Base-by-base conservation (phyloP, 2,329 filamentous ascomycete species). In the Xylariaceae sp. region DNA sequence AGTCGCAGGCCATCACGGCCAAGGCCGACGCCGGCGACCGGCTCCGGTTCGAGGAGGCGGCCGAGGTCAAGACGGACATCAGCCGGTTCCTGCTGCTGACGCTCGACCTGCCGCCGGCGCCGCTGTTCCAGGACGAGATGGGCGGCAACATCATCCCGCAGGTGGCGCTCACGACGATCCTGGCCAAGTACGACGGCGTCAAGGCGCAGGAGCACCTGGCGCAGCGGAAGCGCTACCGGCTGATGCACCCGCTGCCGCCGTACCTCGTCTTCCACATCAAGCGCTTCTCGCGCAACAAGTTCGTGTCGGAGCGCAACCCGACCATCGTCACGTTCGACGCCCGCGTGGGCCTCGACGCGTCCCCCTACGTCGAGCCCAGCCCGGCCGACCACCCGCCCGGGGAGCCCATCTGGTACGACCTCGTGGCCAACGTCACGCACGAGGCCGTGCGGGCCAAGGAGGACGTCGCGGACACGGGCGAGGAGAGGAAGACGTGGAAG, bases 241-340 rank as follows among this genome's bases (percentile, higher is more conserved):
- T 98, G 4, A 68, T 94, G 33, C 89, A 95, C 56, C 92, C 92
- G 0, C 73, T 98, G 0, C 92, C 92, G 1, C 90, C 89, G 0
- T 97, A 84, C 59, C 78, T 98, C 13, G 71, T 92, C 37, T 88
- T 98, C 67, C 90, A 98, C 68, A 83, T 97, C 68, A 97, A 97
- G 69, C 88, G 92, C 52, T 98, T 98, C 73, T 87, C 83, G 51
- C 82, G 85, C 50, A 98, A 98, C 70, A 95, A 96, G 62, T 98
- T 98, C 58, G 86, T 98, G 14, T 78, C 84, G 2, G 90, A 97
- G 66, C 85, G 92, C 35, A 98, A 98, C 62, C 92, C 90, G 1
- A 98, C 92, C 8, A 98, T 98, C 56, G 92, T 98, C 48, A 97
- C 90, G 0, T 98, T 97, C 63, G 87, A 90, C 48, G 83, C 87